Percentiles rank a stretch among this genome's conserved stretches.
These are phyloP conservation scores for Penicillium rolfsii DNA, from an alignment of 2,329 filamentous ascomycete genomes.

Conservation along the genomic window DNA sequence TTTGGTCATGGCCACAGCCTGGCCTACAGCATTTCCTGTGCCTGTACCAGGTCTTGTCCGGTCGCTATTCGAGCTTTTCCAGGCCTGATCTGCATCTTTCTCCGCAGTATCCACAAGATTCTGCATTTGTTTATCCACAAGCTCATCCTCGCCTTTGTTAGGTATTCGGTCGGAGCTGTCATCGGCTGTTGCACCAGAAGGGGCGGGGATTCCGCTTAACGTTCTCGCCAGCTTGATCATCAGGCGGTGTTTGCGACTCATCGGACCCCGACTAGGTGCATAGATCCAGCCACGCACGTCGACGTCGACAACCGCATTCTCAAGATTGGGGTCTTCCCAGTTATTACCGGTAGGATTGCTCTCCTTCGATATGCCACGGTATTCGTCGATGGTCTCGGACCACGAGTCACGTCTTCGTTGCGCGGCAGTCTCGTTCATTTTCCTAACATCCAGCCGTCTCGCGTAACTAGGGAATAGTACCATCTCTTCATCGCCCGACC, in stretches of 20 bases:
- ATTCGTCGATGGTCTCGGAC: slow-evolving; percentile 43
- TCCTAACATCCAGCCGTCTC: slow-evolving; percentile 64
- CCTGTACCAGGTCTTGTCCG: slow-evolving; percentile 53
- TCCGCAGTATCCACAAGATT: slow-evolving; percentile 74
- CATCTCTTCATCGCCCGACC: slow-evolving; percentile 85
- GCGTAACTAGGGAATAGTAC: slow-evolving; percentile 94
- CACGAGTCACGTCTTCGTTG: slow-evolving; percentile 34
- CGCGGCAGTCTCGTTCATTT: slow-evolving; percentile 36
- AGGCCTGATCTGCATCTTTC: slow-evolving; percentile 70
- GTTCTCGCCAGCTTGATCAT: slow-evolving; percentile 84
- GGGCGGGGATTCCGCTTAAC: slow-evolving; percentile 81
- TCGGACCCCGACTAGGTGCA: slow-evolving; percentile 77
- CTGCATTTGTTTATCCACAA: slow-evolving; percentile 74
- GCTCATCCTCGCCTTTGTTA: slow-evolving; percentile 60
- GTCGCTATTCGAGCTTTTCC: slow-evolving; percentile 61
- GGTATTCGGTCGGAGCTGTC: slow-evolving; percentile 44
- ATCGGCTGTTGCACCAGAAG: slow-evolving; percentile 46
- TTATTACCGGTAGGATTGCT: slow-evolving; percentile 72
- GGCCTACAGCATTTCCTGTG: not conserved
- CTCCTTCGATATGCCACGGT: slow-evolving; percentile 44
- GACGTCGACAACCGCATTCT: slow-evolving; percentile 86
- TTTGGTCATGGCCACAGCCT: slow-evolving; percentile 60
- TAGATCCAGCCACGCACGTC: slow-evolving; percentile 97
- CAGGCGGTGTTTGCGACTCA: slow-evolving; percentile 84
- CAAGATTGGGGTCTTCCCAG: slow-evolving; percentile 78